Conservation (phyloP, 306 rosid genomes). For the Cicer arietinum region DNA sequence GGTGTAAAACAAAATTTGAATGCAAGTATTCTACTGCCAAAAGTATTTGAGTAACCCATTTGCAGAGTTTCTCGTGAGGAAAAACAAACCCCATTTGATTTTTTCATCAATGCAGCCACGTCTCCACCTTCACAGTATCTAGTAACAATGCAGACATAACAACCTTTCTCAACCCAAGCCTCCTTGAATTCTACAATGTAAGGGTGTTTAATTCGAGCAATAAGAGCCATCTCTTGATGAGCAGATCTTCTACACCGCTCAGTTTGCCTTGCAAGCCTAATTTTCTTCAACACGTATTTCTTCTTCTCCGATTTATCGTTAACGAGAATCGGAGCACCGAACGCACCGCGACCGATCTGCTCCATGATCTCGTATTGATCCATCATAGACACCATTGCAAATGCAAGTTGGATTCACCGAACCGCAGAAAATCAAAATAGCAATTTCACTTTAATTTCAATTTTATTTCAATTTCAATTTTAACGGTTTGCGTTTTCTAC, state of each 20-base stretch:
- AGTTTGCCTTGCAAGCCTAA: too few relatives aligned
- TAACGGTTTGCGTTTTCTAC: slow-evolving; percentile 21
- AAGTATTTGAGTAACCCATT: slow-evolving; percentile 85
- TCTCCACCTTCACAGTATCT: slow-evolving; percentile 99
- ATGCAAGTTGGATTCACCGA: slow-evolving; percentile 35
- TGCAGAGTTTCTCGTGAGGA: slow-evolving; percentile 96
- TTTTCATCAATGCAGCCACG: slow-evolving; percentile 95
- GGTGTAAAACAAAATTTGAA: slow-evolving; percentile 83
- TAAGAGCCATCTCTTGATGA: too few relatives aligned
- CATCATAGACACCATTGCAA: slow-evolving; percentile 79
- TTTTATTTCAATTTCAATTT: not conserved
- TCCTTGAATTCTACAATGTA: slow-evolving; percentile 89
- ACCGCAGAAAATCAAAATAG: not conserved
- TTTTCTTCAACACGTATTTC: too few relatives aligned
- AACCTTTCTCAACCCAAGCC: slow-evolving; percentile 99
- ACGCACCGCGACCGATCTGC: slow-evolving; percentile 98
- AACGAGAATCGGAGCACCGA: slow-evolving; percentile 95
- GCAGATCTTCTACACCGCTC: too few relatives aligned
- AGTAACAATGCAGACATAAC: slow-evolving; percentile 95
- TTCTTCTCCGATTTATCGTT: slow-evolving; percentile 52
- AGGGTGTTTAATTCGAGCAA: slow-evolving; percentile 42
- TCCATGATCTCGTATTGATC: slow-evolving; percentile 98
- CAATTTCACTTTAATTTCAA: not conserved
- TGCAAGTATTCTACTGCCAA: slow-evolving; percentile 91
- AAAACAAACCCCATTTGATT: slow-evolving; percentile 78